These are phyloP conservation scores for Hypoxylon cercidicola DNA, from an alignment of 495 filamentous ascomycete species.

Conservation along the genomic window DNA sequence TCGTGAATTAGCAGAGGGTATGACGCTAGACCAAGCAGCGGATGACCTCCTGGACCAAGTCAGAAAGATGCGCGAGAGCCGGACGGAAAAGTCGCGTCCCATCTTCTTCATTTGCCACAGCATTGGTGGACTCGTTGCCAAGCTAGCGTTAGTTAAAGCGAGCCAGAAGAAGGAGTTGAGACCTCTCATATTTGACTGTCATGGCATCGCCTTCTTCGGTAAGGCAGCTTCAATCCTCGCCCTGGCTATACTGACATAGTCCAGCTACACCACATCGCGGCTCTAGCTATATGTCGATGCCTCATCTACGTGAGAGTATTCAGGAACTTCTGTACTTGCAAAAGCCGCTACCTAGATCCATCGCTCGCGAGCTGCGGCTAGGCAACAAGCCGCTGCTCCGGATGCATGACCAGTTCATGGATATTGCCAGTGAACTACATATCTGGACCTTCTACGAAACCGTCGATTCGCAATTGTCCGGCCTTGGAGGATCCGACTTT, in stretches of 20 bases:
- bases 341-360: conserved; percentile 58
- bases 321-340: conserved; percentile 65
- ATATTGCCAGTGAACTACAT: conserved; percentile 69
- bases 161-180: conserved; percentile 51
- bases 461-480: conserved; percentile 66
- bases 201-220: conserved; percentile 71
- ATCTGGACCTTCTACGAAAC: conserved; percentile 77
- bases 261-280: conserved; percentile 70
- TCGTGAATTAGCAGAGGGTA: conserved; percentile 58
- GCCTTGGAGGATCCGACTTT: conserved; percentile 43
- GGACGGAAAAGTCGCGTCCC: conserved; percentile 54
- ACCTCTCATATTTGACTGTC: conserved; percentile 64
- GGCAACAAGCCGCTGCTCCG: conserved; percentile 58
- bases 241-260: neutral
- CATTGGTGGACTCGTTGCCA: conserved; percentile 70
- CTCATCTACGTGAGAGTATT: conserved; percentile 65
- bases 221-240: conserved; percentile 15
- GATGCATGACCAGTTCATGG: conserved; percentile 67
- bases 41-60: conserved; percentile 61
- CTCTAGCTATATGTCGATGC: conserved; percentile 71
- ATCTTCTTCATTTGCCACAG: conserved; percentile 74
- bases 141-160: conserved; percentile 64
- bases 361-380: conserved; percentile 62
- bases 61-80: conserved; percentile 49
- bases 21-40: conserved; percentile 61